Conservation (phyloP, 2,329 filamentous ascomycete genomes). For the Cadophora luteo-olivacea region DNA sequence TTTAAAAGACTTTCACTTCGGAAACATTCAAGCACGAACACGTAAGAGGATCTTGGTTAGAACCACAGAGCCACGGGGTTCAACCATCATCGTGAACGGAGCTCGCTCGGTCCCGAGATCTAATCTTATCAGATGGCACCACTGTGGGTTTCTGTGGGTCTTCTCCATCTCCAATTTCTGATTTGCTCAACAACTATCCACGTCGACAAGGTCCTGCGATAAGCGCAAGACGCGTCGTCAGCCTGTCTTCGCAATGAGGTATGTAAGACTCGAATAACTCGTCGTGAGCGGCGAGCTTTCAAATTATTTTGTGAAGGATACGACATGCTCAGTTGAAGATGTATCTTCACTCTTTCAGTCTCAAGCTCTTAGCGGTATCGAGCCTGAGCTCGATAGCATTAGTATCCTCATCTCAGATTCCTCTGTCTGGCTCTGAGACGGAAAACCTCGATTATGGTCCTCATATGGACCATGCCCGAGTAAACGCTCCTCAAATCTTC, state of each 20-base stretch:
- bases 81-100: neutral
- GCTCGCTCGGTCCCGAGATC: neutral
- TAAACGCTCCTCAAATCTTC: constrained; percentile 71
- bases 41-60: no score
- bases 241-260: neutral
- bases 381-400: constrained; percentile 1
- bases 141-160: neutral
- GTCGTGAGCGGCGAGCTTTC: neutral
- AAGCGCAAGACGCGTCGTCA: constrained; percentile 13
- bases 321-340: neutral
- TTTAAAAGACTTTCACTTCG: no score
- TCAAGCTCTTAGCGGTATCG: neutral
- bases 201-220: constrained; percentile 2
- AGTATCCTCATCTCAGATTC: neutral
- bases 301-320: neutral
- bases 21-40: no score
- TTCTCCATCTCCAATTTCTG: neutral
- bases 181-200: constrained; percentile 1
- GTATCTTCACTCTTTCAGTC: neutral
- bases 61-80: no score
- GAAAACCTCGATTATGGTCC: constrained; percentile 7
- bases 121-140: constrained; percentile 11
- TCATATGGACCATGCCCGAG: constrained; percentile 22
- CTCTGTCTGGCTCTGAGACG: neutral
- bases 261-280: neutral